Evolutionary conservation across 73 alveolate genomes (phyloP).

Genomic region (Halteria grandinella): DNA sequence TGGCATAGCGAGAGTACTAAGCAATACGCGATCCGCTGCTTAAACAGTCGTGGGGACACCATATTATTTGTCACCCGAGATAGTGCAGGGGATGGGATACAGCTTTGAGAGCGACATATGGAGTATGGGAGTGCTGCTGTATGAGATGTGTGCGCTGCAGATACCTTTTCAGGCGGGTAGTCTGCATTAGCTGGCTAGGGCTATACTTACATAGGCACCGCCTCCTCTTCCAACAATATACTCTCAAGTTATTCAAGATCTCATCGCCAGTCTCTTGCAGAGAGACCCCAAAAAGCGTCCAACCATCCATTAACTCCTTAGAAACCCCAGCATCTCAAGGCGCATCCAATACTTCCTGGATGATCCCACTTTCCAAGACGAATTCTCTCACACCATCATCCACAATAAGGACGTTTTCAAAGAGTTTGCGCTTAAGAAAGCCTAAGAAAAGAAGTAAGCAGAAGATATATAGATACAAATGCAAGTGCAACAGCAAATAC

Average conservation of each 20-base stretch:
- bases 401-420: background rate
- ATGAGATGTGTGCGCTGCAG: constrained; percentile 76
- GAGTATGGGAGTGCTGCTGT: constrained; percentile 73
- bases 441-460: too few relatives aligned
- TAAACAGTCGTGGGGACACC: constrained; percentile 90
- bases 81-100: constrained; percentile 71
- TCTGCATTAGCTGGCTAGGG: constrained; percentile 62
- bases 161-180: constrained; percentile 48
- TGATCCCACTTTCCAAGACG: constrained; percentile 63
- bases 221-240: constrained; percentile 62
- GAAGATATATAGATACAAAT: too few relatives aligned
- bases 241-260: too few relatives aligned
- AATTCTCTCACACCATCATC: constrained; percentile 44
- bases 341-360: constrained; percentile 67
- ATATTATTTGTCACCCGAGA: constrained; percentile 88
- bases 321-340: constrained; percentile 47
- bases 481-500: too few relatives aligned
- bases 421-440: too few relatives aligned
- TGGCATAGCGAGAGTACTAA: constrained; percentile 83
- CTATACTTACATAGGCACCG: too few relatives aligned
- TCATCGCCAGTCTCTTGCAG: too few relatives aligned
- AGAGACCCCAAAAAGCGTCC: too few relatives aligned
- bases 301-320: constrained; percentile 50
- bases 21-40: constrained; percentile 80
- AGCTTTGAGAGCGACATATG: constrained; percentile 76